Conservation (phyloP, 2,329 filamentous ascomycete genomes). For the Teratosphaeria nubilosa region DNA sequence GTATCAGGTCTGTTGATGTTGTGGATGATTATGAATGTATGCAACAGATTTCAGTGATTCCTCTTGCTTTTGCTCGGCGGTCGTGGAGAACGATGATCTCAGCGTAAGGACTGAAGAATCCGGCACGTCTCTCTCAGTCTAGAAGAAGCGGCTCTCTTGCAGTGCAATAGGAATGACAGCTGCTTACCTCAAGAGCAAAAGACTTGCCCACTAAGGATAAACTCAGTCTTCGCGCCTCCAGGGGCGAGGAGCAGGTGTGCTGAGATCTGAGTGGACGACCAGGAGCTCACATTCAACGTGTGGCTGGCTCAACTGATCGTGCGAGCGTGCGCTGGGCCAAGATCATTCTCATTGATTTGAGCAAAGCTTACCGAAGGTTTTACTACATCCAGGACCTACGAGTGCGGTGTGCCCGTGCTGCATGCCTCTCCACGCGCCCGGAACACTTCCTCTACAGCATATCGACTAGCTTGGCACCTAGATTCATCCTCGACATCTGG, state of each 20-base stretch:
- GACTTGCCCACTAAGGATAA: too few relatives aligned
- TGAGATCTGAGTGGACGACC: too few relatives aligned
- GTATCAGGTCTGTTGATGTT: background rate
- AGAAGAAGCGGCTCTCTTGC: too few relatives aligned
- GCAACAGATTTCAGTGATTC: too few relatives aligned
- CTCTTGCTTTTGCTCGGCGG: too few relatives aligned
- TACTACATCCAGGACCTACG: background rate
- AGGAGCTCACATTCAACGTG: background rate
- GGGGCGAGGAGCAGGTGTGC: too few relatives aligned
- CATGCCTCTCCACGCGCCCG: background rate
- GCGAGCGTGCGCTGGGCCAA: background rate
- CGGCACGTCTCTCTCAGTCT: too few relatives aligned
- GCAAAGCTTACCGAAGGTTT: background rate
- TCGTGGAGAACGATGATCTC: too few relatives aligned
- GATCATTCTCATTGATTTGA: background rate
- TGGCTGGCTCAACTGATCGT: background rate
- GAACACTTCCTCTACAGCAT: background rate
- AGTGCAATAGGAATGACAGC: too few relatives aligned
- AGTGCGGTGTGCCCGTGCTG: background rate
- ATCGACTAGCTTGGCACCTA: background rate
- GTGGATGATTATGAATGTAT: background rate
- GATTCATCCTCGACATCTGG: background rate
- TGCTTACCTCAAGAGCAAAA: too few relatives aligned
- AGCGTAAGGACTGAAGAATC: too few relatives aligned
- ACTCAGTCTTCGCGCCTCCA: too few relatives aligned